These are phyloP conservation scores for Hemisphaericaspora xylofermentans DNA, from an alignment of 1,139 yeast species.

Conservation along the genomic window DNA sequence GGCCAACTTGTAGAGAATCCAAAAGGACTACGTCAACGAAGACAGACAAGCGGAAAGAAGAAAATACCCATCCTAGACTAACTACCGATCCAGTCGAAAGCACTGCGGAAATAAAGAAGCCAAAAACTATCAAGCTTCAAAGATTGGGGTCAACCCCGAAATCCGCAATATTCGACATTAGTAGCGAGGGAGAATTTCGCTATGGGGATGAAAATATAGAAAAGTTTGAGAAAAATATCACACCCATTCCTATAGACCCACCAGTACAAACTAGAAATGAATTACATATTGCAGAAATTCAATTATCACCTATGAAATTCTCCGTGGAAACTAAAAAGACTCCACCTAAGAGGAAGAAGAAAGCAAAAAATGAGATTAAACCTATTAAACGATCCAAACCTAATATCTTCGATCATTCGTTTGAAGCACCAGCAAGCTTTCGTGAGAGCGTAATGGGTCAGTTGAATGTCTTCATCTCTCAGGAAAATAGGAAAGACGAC, in stretches of 20 bases:
- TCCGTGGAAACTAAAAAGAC: constrained; percentile 1
- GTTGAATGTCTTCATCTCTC: background rate
- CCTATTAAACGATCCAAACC: constrained; percentile 9
- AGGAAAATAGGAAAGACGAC: too few relatives aligned
- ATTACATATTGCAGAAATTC: background rate
- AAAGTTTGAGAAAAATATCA: constrained; percentile 10
- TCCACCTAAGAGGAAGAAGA: background rate
- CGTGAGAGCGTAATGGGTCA: background rate
- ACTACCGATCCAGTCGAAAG: background rate
- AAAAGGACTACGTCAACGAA: too few relatives aligned
- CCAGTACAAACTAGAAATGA: background rate
- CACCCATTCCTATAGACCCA: constrained; percentile 7
- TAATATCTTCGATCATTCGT: constrained; percentile 16
- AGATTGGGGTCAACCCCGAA: constrained; percentile 1
- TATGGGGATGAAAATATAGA: constrained; percentile 12
- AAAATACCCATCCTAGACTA: background rate
- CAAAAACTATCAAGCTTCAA: constrained; percentile 6
- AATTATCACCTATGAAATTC: constrained; percentile 10
- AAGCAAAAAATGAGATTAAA: constrained; percentile 1
- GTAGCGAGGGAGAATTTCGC: constrained; percentile 10
- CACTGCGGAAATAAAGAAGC: constrained; percentile 4
- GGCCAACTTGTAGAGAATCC: background rate
- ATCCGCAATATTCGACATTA: constrained; percentile 8
- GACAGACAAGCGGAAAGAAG: background rate
- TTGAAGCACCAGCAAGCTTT: constrained; percentile 8